Evolutionary conservation across 148 eudicot genomes (phyloP).

Genomic region (Persicaria tinctoria): DNA sequence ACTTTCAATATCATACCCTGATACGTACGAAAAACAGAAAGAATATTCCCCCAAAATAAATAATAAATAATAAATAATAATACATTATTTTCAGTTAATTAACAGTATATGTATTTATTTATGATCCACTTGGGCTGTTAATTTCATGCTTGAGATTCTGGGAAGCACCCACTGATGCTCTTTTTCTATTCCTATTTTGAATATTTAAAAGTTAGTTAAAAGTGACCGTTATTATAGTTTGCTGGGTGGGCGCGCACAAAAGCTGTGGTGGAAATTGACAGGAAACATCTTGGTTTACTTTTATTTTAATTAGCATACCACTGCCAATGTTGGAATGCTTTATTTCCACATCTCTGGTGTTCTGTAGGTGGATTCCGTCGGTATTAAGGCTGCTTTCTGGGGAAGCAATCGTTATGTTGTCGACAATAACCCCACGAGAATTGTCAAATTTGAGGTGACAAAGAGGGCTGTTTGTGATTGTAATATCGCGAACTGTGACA

Average conservation of each 20-base stretch:
- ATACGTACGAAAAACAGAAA: neutral
- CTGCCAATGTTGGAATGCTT: conserved; percentile 52
- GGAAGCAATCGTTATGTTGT: conserved; percentile 57
- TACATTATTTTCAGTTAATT: too few relatives aligned
- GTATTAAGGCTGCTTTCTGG: conserved; percentile 80
- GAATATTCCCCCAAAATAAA: conserved; percentile 1
- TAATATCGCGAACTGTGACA: conserved; percentile 52
- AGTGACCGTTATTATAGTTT: conserved; percentile 12
- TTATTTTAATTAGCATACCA: conserved; percentile 31
- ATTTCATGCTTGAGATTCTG: neutral
- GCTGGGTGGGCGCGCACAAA: conserved; percentile 6
- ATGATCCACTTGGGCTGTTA: neutral
- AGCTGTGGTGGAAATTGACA: conserved; percentile 9
- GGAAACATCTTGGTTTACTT: neutral
- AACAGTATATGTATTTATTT: neutral
- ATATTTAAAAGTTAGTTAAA: conserved; percentile 4
- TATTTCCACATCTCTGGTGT: conserved; percentile 63
- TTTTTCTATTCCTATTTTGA: neutral
- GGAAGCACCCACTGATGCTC: neutral
- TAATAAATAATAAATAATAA: neutral
- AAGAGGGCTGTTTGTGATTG: conserved; percentile 60
- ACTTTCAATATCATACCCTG: neutral
- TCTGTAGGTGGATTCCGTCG: conserved; percentile 85
- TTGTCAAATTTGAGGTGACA: conserved; percentile 83
- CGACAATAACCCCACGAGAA: conserved; percentile 38